phyloP scores from a whole-genome alignment of 139 green algal genomes.

The Chlorella vulgaris region DNA sequence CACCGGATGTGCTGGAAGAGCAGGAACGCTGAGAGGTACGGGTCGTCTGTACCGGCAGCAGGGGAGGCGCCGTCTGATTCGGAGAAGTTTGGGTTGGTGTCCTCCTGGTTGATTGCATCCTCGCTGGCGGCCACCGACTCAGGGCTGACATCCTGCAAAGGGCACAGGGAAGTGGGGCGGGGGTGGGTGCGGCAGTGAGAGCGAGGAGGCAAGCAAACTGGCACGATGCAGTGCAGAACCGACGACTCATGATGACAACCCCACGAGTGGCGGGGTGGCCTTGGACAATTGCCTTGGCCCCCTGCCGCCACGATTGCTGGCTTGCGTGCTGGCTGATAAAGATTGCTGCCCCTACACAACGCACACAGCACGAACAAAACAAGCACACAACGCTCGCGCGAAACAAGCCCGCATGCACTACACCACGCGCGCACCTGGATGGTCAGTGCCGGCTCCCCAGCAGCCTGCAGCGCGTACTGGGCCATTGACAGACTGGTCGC shows the following conservation, averaged over 20 bases:
- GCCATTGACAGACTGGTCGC: neutral
- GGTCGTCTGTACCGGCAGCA: neutral
- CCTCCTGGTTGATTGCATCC: neutral
- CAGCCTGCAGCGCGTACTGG: neutral
- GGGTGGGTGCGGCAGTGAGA: neutral
- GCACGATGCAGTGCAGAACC: neutral
- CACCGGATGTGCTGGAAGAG: conserved; percentile 19
- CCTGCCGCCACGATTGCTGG: too few relatives aligned
- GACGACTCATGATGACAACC: too few relatives aligned
- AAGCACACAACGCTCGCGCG: neutral
- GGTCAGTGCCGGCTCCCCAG: neutral
- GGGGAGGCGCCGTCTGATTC: conserved; percentile 4
- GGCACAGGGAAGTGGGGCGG: neutral
- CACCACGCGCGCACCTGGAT: neutral
- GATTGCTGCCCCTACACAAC: too few relatives aligned
- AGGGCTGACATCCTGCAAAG: conserved; percentile 1
- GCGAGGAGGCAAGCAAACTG: neutral
- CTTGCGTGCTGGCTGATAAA: too few relatives aligned
- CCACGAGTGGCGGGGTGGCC: too few relatives aligned
- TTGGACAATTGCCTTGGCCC: too few relatives aligned
- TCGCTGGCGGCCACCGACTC: neutral
- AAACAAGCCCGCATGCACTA: neutral
- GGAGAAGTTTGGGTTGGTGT: conserved; percentile 17
- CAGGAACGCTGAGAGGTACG: neutral
- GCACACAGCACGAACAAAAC: neutral